A percentile compares a stretch with the other conserved stretches of the same genome.
Evolutionary conservation across 2,329 filamentous ascomycete genomes (phyloP).

Genomic region (Aureobasidium sp.): DNA sequence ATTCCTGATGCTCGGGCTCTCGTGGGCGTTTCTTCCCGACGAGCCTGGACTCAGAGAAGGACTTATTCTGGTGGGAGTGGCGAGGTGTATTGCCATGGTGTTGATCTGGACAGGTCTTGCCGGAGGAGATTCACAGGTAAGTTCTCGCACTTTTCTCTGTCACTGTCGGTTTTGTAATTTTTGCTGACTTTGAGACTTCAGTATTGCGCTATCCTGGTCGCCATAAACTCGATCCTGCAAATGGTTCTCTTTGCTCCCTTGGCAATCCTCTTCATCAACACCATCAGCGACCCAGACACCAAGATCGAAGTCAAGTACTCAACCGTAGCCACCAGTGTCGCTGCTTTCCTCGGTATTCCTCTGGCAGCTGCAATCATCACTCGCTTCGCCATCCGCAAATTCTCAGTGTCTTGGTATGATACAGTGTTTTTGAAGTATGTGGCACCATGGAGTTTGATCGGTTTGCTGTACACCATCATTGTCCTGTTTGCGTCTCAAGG

Average conservation of each 20-base stretch:
- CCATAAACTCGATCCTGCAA: slow-evolving; percentile 43
- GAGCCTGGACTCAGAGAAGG: slow-evolving; percentile 48
- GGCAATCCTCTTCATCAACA: slow-evolving; percentile 50
- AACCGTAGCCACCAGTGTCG: slow-evolving; percentile 70
- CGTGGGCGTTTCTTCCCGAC: slow-evolving; percentile 56
- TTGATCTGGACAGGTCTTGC: slow-evolving; percentile 74
- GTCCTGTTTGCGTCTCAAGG: slow-evolving; percentile 82
- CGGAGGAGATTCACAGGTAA: slow-evolving; percentile 60
- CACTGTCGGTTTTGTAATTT: no score
- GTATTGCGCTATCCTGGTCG: slow-evolving; percentile 63
- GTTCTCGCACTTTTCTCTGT: background rate
- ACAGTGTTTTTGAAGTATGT: slow-evolving; percentile 61
- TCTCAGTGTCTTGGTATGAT: slow-evolving; percentile 59
- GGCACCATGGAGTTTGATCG: slow-evolving; percentile 70
- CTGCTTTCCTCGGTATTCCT: slow-evolving; percentile 75
- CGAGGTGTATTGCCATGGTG: slow-evolving; percentile 83
- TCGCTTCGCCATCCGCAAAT: slow-evolving; percentile 52
- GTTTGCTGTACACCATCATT: slow-evolving; percentile 78
- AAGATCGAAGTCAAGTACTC: slow-evolving; percentile 46
- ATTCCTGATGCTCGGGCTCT: slow-evolving; percentile 68
- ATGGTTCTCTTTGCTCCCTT: slow-evolving; percentile 43
- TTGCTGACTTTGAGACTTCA: background rate
- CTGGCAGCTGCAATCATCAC: slow-evolving; percentile 74
- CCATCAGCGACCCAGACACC: slow-evolving; percentile 50
- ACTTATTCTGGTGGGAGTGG: slow-evolving; percentile 74